Percentiles rank a stretch among this genome's conserved stretches.
Conservation (phyloP, 2,329 filamentous ascomycete genomes). For the Talaromyces sp. region DNA sequence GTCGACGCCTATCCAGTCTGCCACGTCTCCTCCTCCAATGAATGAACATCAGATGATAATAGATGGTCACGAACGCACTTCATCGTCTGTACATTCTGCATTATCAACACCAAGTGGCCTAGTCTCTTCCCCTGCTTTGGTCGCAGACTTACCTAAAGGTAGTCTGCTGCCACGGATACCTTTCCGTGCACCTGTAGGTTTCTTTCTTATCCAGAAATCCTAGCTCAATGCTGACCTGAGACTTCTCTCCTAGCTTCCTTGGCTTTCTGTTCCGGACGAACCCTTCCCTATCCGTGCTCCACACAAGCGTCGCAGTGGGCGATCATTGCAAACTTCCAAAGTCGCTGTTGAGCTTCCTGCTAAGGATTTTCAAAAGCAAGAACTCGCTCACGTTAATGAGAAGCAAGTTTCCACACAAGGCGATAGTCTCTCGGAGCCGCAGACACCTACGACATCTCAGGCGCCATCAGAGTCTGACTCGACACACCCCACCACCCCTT, state of each 20-base stretch:
- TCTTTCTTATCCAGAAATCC: background rate
- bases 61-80: conserved; percentile 8
- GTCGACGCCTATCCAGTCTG: conserved; percentile 36
- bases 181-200: conserved; percentile 50
- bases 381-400: conserved; percentile 25
- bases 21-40: conserved; percentile 34
- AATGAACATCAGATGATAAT: conserved; percentile 3
- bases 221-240: conserved; percentile 19
- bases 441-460: conserved; percentile 58
- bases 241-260: conserved; percentile 49
- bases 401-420: conserved; percentile 23
- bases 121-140: conserved; percentile 30
- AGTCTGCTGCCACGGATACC: conserved; percentile 36
- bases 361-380: conserved; percentile 36
- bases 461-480: conserved; percentile 56
- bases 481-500: conserved; percentile 55
- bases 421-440: conserved; percentile 43
- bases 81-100: conserved; percentile 20
- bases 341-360: conserved; percentile 50
- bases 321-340: conserved; percentile 33
- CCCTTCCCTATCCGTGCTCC: conserved; percentile 54
- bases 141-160: conserved; percentile 26
- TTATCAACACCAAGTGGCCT: conserved; percentile 23
- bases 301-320: conserved; percentile 44
- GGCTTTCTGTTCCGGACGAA: conserved; percentile 56